Percentiles rank a stretch among this genome's conserved stretches.
Evolutionary conservation across 2,329 filamentous ascomycete species (phyloP).

Genomic region (Alternaria sp.): DNA sequence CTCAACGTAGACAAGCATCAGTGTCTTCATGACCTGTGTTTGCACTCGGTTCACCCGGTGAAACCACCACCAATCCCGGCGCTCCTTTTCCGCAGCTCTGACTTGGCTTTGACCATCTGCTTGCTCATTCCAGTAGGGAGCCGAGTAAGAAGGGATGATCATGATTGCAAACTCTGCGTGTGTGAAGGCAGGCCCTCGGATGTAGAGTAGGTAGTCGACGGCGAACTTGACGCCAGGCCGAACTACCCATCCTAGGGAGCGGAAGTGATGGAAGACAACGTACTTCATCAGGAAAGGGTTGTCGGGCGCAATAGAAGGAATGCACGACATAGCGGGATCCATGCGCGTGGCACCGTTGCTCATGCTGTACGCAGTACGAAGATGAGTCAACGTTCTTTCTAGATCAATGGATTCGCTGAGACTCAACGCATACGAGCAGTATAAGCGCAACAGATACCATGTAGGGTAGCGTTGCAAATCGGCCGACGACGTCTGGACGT

Average conservation of each 20-base stretch:
- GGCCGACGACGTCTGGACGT: constrained; percentile 42
- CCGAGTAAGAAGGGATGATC: constrained; percentile 81
- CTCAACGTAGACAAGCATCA: constrained; percentile 91
- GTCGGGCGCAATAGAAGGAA: constrained; percentile 68
- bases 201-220: constrained; percentile 93
- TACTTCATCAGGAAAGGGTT: constrained; percentile 89
- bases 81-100: constrained; percentile 50
- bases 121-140: constrained; percentile 74
- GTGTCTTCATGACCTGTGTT: constrained; percentile 86
- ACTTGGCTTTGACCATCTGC: constrained; percentile 41
- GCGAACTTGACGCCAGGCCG: constrained; percentile 94
- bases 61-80: constrained; percentile 79
- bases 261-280: constrained; percentile 93
- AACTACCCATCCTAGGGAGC: constrained; percentile 93
- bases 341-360: constrained; percentile 19
- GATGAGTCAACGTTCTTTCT: constrained; percentile 17
- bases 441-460: constrained; percentile 58
- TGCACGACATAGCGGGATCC: constrained; percentile 13
- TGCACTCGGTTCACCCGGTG: constrained; percentile 91
- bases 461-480: constrained; percentile 55
- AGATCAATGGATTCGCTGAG: constrained; percentile 45
- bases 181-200: constrained; percentile 89
- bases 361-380: constrained; percentile 26
- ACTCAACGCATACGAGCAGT: constrained; percentile 74
- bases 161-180: constrained; percentile 93